A percentile compares a stretch with the other conserved stretches of the same genome.
phyloP scores from a whole-genome alignment of 208 protist species.

The Trypanosoma platydactyli region DNA sequence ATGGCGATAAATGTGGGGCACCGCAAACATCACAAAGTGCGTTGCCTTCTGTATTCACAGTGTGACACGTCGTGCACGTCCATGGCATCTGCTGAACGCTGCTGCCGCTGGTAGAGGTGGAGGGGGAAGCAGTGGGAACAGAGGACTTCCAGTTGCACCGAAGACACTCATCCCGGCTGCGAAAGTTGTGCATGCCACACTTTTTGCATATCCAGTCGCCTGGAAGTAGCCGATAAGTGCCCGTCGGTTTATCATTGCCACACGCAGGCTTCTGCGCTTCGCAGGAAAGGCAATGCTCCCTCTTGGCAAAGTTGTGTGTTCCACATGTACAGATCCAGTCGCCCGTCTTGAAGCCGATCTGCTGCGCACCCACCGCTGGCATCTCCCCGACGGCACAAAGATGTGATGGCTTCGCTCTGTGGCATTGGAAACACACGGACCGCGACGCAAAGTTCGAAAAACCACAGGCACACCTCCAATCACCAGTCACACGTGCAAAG shows the following conservation, averaged over 20 bases:
- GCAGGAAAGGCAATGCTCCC: constrained; percentile 43
- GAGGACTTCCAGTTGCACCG: constrained; percentile 22
- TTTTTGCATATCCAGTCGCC: constrained; percentile 39
- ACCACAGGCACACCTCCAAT: constrained; percentile 72
- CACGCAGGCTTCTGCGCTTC: not conserved
- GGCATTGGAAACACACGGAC: constrained; percentile 63
- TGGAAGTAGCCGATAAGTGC: constrained; percentile 15
- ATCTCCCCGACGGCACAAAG: not conserved
- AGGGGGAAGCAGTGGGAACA: not conserved
- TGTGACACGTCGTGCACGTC: constrained; percentile 40
- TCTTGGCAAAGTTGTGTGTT: constrained; percentile 67
- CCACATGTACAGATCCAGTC: constrained; percentile 82
- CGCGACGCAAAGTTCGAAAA: constrained; percentile 73
- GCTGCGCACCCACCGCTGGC: not conserved
- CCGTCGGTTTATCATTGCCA: not conserved
- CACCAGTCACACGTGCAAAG: constrained; percentile 16
- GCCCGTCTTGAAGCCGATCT: constrained; percentile 23
- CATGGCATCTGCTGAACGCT: constrained; percentile 14
- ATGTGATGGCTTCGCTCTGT: constrained; percentile 21
- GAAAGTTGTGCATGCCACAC: constrained; percentile 53
- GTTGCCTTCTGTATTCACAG: constrained; percentile 20
- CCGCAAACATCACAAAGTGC: constrained; percentile 33
- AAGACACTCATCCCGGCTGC: constrained; percentile 33
- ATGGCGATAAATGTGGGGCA: not conserved
- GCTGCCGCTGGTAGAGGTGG: not conserved